Base-by-base conservation (phyloP, 371 early-diverging fungal genomes). In the Rhizopus arrhizus region DNA sequence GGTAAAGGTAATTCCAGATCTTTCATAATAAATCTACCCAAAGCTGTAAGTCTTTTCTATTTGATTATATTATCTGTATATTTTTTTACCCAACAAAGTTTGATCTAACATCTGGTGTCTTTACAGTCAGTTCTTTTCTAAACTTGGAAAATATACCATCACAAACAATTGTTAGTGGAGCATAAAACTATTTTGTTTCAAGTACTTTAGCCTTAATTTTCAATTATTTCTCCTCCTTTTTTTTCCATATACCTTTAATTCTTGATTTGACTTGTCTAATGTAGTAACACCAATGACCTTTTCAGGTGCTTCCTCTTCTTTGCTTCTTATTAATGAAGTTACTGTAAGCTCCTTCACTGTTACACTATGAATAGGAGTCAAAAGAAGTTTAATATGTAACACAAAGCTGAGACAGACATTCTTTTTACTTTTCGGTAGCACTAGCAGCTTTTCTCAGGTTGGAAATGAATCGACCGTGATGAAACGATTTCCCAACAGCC, bases 131-230 rank as follows among this genome's bases (percentile, higher is more conserved):
- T 35, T 90, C 82, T 67, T 90, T 92, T 33, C 98, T 82, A 78
- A 97, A 98, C 74, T 93, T 94, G 54, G 94, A 95, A 59, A 91
- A 91, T 66, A 91, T 89, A 6, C 96, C 96, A 72, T 96, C 96
- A 13, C 90, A 91, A 28, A 95, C 89, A 60, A 95, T 75, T 0
- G 92, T 92, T 11, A 95, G 70, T 8, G 91, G 87, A n/a, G 92
- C 92, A 69, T 73, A 76, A 52, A 64, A 73, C 74, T 73, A 35
- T n/a, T 46, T 22, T 13, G 48, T 41, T 36, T 29, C 8, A 42
- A 52, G 12, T n/a, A 41, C 15, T n/a, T 43, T 16, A 35, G 42
- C 38, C 8, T 12, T 13, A 11, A 11, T 9, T 6, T 36, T 15
- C 6, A n/a, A n/a, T 45, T 31, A 9, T 3, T 12, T 10, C 29